Evolutionary conservation across 768 basidiomycete genomes (phyloP), one percentile per base, ranked within the genome.

Genomic region (Russula vinacea): DNA sequence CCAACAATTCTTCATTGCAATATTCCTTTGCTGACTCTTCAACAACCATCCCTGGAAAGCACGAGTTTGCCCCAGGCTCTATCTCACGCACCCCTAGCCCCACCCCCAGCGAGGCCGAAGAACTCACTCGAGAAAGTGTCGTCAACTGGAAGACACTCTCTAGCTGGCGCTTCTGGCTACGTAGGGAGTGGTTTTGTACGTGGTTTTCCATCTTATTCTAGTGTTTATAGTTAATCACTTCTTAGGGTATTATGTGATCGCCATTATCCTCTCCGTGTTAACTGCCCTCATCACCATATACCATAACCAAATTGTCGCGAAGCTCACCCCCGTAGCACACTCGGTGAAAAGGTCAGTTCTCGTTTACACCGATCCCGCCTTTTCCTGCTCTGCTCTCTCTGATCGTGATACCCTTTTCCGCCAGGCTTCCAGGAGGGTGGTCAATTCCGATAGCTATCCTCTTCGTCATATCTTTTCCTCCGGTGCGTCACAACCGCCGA

Each of bases 381-480:
- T 58, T 10, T 53, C 49, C 9, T 39, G 22, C n/a, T 56, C 17
- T 26, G 2, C 44, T 49, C 22, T 26, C n/a, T 1, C 13, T 53
- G 52, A 29, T 58, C 52, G 11, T 35, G 37, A 42, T n/a, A n/a
- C n/a, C 0, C 29, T 55, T 1, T 62, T 14, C 68, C 42, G 5
- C 52, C 56, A 88, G 86, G 3, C 62, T 86, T 14, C 72, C 76
- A 32, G 78, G 75, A 59, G 91, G 90, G 37, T 92, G 85, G 85
- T 71, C 86, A 5, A 88, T 94, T 33, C 91, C 92, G 1, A 90
- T 94, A 58, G 90, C 74, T 49, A 78, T 94, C 58, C 78, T 94
- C 40, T 92, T 94, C 71, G 80, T 94, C 65, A 83, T 94, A 33
- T 92, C 91, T 0, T 93, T 94, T 72, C 92, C 92, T 62, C 92